Conservation (phyloP, 352 stramenopile species). For the Pythium dissimile region DNA sequence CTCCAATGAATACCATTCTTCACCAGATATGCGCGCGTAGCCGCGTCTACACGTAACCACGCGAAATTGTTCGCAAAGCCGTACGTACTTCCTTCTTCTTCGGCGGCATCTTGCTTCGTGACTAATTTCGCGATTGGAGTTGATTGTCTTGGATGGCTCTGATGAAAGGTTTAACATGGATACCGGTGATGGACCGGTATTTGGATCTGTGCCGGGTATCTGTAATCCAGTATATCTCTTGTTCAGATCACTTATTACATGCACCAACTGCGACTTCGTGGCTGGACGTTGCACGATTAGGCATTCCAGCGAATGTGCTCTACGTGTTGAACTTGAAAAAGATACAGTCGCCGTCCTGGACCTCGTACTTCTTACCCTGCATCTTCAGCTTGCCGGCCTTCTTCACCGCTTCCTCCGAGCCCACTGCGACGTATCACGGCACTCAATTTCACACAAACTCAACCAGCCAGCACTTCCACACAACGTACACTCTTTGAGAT, state of each 20-base stretch:
- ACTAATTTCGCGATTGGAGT: constrained; percentile 2
- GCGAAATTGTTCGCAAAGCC: background rate
- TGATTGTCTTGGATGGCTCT: constrained; percentile 12
- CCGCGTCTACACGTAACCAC: too few species aligned
- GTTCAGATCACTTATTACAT: constrained; percentile 9
- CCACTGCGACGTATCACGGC: too few species aligned
- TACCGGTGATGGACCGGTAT: constrained; percentile 13
- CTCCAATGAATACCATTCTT: too few species aligned
- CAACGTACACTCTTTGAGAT: constrained; percentile 88
- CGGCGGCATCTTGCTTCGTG: constrained; percentile 14
- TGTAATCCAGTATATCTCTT: constrained; percentile 14
- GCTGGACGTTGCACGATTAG: too few species aligned
- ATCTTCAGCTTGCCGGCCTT: constrained; percentile 88
- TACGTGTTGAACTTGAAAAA: constrained; percentile 94
- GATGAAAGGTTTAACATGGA: background rate
- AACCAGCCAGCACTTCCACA: too few species aligned
- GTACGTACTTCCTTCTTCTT: constrained; percentile 20
- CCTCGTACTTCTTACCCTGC: constrained; percentile 91
- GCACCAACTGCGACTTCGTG: too few species aligned
- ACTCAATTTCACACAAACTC: too few species aligned
- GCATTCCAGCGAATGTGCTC: too few species aligned
- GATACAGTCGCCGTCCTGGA: constrained; percentile 87
- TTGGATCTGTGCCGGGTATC: too few species aligned
- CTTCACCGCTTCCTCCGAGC: constrained; percentile 84
- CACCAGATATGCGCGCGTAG: too few species aligned